A percentile compares a stretch with the other conserved stretches of the same genome.
These are phyloP conservation scores for Fusarium sterilihyphosum DNA, from an alignment of 2,329 filamentous ascomycete species.

Conservation along the genomic window DNA sequence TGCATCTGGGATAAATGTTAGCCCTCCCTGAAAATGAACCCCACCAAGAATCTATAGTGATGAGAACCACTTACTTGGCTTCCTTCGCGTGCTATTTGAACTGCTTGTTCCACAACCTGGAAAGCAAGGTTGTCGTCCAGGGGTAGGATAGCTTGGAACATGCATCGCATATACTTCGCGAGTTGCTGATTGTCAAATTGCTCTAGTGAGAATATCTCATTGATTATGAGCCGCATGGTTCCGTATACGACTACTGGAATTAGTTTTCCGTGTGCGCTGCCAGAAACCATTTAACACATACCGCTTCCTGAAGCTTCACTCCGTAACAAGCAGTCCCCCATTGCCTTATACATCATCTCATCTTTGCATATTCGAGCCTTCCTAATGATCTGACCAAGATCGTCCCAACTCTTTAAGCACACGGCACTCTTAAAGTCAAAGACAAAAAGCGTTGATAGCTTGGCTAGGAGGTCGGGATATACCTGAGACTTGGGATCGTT, in stretches of 20 bases:
- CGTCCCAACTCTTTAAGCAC: constrained; percentile 73
- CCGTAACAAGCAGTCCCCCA: constrained; percentile 72
- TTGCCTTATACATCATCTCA: constrained; percentile 64
- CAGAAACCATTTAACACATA: constrained; percentile 42
- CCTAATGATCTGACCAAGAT: constrained; percentile 68
- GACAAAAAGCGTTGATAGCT: constrained; percentile 73
- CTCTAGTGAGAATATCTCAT: constrained; percentile 69
- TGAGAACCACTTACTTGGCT: constrained; percentile 51
- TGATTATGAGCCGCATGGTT: constrained; percentile 74
- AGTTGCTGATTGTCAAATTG: constrained; percentile 67
- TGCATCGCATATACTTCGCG: constrained; percentile 80
- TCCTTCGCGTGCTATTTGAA: constrained; percentile 61
- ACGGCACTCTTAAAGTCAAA: constrained; percentile 84
- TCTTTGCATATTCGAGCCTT: constrained; percentile 57
- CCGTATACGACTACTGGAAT: constrained; percentile 57
- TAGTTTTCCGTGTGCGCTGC: not conserved
- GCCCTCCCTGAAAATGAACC: constrained; percentile 18
- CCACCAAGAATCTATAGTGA: not conserved
- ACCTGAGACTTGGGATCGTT: constrained; percentile 51
- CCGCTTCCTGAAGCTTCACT: constrained; percentile 62
- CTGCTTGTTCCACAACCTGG: constrained; percentile 71
- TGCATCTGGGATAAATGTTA: constrained; percentile 46
- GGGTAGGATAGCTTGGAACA: constrained; percentile 74
- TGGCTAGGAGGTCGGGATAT: constrained; percentile 65
- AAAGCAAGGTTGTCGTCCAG: constrained; percentile 66